Evolutionary conservation across 768 basidiomycete species (phyloP).

Genomic region (Termitomyces sp.): DNA sequence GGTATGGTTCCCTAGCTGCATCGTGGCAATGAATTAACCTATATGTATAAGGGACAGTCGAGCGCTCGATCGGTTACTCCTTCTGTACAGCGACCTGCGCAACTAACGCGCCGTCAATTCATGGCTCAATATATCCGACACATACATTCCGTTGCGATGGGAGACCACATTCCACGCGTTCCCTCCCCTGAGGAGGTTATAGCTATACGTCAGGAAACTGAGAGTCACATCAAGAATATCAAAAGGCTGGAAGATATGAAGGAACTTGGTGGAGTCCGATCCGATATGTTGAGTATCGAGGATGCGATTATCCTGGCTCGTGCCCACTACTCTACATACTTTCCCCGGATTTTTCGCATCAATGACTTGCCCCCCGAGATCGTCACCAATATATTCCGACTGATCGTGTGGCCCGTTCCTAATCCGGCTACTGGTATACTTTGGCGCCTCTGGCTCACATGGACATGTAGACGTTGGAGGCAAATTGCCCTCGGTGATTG

Average conservation of each 20-base stretch:
- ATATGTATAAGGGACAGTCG: not conserved
- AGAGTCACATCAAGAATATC: slow-evolving; percentile 11
- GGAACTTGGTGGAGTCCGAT: not conserved
- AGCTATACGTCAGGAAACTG: slow-evolving; percentile 11
- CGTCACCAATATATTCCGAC: slow-evolving; percentile 56
- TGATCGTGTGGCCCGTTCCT: slow-evolving; percentile 47
- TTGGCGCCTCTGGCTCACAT: slow-evolving; percentile 45
- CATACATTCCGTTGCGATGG: slow-evolving; percentile 1
- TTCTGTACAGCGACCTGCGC: not conserved
- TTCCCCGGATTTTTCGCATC: slow-evolving; percentile 44
- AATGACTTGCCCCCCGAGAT: slow-evolving; percentile 64
- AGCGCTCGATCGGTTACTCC: not conserved
- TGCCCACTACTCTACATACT: slow-evolving; percentile 22
- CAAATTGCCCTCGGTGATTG: slow-evolving; percentile 38
- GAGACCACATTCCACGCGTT: slow-evolving; percentile 15
- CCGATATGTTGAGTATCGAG: slow-evolving; percentile 12
- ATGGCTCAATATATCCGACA: slow-evolving; percentile 1
- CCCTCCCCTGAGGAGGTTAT: slow-evolving; percentile 12
- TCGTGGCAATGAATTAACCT: not conserved
- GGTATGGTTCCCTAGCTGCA: not conserved
- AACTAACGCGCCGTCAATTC: not conserved
- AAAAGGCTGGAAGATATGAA: slow-evolving; percentile 8
- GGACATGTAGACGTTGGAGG: slow-evolving; percentile 56
- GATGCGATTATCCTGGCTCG: slow-evolving; percentile 27
- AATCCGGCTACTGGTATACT: slow-evolving; percentile 27